These are phyloP conservation scores for Cercospora zeina DNA, from an alignment of 2,329 filamentous ascomycete genomes.

Conservation along the genomic window DNA sequence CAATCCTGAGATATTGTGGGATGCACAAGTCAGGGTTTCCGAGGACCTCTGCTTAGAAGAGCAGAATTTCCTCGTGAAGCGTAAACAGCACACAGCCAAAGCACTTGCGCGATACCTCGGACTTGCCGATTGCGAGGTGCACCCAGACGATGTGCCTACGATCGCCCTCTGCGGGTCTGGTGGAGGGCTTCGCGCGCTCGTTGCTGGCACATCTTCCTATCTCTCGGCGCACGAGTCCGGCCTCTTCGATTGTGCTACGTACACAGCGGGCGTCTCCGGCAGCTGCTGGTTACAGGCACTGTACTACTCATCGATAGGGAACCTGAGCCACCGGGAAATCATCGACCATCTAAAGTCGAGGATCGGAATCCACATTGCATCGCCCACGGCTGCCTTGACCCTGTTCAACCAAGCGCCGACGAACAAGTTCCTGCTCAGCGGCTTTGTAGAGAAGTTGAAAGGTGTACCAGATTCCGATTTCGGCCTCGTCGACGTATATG, in stretches of 20 bases:
- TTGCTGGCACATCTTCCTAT: constrained; percentile 86
- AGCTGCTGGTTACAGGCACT: constrained; percentile 93
- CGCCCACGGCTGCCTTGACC: constrained; percentile 79
- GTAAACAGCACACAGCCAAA: constrained; percentile 66
- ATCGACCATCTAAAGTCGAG: constrained; percentile 85
- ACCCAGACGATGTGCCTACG: constrained; percentile 86
- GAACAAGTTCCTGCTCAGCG: constrained; percentile 85
- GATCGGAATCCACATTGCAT: constrained; percentile 85
- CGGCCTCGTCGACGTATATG: constrained; percentile 91
- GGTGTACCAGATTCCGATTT: constrained; percentile 78
- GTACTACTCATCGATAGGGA: constrained; percentile 76
- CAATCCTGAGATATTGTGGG: constrained; percentile 83
- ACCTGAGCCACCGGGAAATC: constrained; percentile 65
- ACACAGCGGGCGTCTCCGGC: constrained; percentile 92
- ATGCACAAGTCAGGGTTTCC: constrained; percentile 80
- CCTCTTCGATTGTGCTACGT: constrained; percentile 89
- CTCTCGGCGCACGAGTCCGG: constrained; percentile 81
- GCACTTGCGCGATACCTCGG: constrained; percentile 81
- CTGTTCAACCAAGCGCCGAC: constrained; percentile 85
- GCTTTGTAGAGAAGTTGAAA: constrained; percentile 86
- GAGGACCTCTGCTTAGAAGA: constrained; percentile 81
- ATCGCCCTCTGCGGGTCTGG: constrained; percentile 96
- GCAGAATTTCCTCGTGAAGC: constrained; percentile 67
- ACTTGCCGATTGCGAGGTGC: constrained; percentile 74
- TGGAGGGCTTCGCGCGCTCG: constrained; percentile 83